Conservation (phyloP, 768 basidiomycete species). For the Artomyces pyxidatus region DNA sequence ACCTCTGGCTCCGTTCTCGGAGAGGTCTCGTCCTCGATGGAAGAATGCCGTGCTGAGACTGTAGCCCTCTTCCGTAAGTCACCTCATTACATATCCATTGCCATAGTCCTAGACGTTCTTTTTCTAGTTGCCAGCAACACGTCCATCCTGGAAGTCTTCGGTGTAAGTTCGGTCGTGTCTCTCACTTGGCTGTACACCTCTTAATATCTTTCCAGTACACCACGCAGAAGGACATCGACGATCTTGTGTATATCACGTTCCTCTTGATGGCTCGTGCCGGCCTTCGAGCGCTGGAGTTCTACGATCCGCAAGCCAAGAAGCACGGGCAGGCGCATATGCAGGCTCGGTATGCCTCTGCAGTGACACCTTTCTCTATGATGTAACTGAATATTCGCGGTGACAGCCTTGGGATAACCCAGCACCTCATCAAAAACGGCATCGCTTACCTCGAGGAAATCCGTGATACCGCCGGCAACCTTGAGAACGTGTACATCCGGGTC, state of each 20-base stretch:
- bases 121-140: slow-evolving; percentile 67
- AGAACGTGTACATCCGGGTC: slow-evolving; percentile 65
- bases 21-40: slow-evolving; percentile 84
- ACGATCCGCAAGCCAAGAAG: slow-evolving; percentile 71
- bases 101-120: background rate
- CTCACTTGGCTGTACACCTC: background rate
- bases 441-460: slow-evolving; percentile 64
- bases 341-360: slow-evolving; percentile 48
- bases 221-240: slow-evolving; percentile 59
- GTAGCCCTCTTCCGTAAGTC: slow-evolving; percentile 72
- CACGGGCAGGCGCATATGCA: slow-evolving; percentile 92
- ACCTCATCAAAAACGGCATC: slow-evolving; percentile 64
- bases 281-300: slow-evolving; percentile 72
- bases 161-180: slow-evolving; percentile 32
- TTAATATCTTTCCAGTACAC: slow-evolving; percentile 41
- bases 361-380: background rate
- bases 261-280: slow-evolving; percentile 83
- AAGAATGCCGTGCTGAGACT: slow-evolving; percentile 89
- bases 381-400: background rate
- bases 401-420: slow-evolving; percentile 77
- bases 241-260: slow-evolving; percentile 76
- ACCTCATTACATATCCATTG: too few relatives aligned
- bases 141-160: slow-evolving; percentile 76
- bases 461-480: slow-evolving; percentile 45
- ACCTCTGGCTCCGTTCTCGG: slow-evolving; percentile 77